A percentile compares a stretch with the other conserved stretches of the same genome.
Conservation (phyloP, 257 asterid species). For the Solanum neorickii region DNA sequence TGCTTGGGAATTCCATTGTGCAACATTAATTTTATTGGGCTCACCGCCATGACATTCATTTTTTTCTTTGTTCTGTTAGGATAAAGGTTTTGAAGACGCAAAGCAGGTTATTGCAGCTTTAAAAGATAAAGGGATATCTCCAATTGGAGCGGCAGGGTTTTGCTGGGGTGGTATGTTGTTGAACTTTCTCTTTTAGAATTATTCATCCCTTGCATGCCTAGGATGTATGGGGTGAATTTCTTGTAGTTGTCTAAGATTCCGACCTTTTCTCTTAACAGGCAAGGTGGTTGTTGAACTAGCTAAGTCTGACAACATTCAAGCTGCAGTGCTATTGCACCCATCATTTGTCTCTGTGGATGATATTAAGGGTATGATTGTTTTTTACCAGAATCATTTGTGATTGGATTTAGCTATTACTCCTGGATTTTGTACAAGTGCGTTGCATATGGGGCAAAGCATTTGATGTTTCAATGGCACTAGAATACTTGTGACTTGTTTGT, state of each 20-base stretch:
- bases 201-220: background rate
- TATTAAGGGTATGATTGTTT: constrained; percentile 29
- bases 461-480: background rate
- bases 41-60: background rate
- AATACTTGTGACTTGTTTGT: background rate
- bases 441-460: background rate
- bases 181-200: background rate
- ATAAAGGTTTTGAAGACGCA: constrained; percentile 19
- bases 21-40: background rate
- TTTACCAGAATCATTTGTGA: background rate
- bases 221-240: background rate
- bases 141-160: constrained; percentile 32
- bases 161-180: constrained; percentile 29
- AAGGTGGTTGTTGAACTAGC: constrained; percentile 41
- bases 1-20: background rate
- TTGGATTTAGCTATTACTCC: background rate
- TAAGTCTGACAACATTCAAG: constrained; percentile 31
- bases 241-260: background rate
- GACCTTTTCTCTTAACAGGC: constrained; percentile 19
- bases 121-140: constrained; percentile 12
- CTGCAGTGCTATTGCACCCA: constrained; percentile 55
- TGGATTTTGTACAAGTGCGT: background rate
- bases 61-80: constrained; percentile 1
- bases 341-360: constrained; percentile 35
- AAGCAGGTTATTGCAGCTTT: constrained; percentile 13